Evolutionary conservation across 2,329 filamentous ascomycete species (phyloP).

Genomic region (Hymenoscyphus repandus): DNA sequence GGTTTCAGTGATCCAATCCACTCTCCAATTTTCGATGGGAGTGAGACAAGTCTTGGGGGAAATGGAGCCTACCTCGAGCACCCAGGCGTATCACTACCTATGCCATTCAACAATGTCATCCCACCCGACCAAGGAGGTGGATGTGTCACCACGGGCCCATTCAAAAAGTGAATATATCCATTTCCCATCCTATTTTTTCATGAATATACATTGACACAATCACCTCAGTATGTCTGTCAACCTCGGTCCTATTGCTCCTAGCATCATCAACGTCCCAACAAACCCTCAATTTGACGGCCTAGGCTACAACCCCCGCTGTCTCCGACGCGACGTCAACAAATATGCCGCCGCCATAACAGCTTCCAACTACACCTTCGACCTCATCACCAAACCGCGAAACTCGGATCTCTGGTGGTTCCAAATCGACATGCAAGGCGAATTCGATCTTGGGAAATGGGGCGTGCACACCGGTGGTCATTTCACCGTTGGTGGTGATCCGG

Average conservation of each 20-base stretch:
- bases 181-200: neutral
- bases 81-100: conserved; percentile 7
- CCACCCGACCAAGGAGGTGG: conserved; percentile 48
- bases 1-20: conserved; percentile 33
- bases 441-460: conserved; percentile 29
- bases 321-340: conserved; percentile 36
- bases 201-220: neutral
- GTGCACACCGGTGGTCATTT: conserved; percentile 37
- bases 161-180: conserved; percentile 29
- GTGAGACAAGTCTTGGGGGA: conserved; percentile 42
- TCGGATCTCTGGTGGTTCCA: conserved; percentile 38
- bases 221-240: conserved; percentile 28
- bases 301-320: conserved; percentile 37
- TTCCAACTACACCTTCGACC: conserved; percentile 22
- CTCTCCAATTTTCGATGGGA: conserved; percentile 51
- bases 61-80: conserved; percentile 36
- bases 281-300: conserved; percentile 19
- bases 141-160: conserved; percentile 43
- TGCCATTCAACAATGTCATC: conserved; percentile 17
- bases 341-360: conserved; percentile 28
- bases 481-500: conserved; percentile 36
- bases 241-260: conserved; percentile 41
- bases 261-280: conserved; percentile 6
- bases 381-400: conserved; percentile 30
- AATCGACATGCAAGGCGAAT: conserved; percentile 36